phyloP scores from a whole-genome alignment of 1,284 basidiomycete species.

The Pseudozyma flocculosa region DNA sequence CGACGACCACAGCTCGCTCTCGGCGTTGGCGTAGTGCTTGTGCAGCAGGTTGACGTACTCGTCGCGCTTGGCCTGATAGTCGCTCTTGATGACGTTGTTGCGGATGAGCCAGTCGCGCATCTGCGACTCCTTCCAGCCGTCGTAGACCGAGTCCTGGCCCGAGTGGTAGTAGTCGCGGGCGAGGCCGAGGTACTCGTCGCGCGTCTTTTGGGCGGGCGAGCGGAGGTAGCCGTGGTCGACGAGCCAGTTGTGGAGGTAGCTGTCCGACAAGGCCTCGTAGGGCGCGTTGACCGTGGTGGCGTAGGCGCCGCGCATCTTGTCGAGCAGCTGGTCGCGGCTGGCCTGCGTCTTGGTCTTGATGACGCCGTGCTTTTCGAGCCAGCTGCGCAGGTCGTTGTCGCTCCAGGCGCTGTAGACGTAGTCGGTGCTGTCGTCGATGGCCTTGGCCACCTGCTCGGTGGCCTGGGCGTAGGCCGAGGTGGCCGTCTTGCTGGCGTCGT shows the following conservation, averaged over 20 bases:
- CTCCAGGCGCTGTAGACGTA: constrained; percentile 55
- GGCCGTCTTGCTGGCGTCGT: constrained; percentile 37
- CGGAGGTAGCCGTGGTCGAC: constrained; percentile 50
- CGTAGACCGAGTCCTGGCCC: constrained; percentile 44
- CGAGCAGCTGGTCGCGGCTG: constrained; percentile 46
- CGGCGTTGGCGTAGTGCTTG: constrained; percentile 41
- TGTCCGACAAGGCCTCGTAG: constrained; percentile 50
- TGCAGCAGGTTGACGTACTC: constrained; percentile 36
- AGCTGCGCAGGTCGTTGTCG: constrained; percentile 44
- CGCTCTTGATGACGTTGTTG: constrained; percentile 46
- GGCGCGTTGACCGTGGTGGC: constrained; percentile 43
- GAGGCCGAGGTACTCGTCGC: constrained; percentile 45
- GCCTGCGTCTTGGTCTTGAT: constrained; percentile 46
- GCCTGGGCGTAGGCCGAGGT: constrained; percentile 40
- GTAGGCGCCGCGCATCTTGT: constrained; percentile 42
- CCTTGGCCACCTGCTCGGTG: constrained; percentile 15
- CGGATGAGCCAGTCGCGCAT: constrained; percentile 48
- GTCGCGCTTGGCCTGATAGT: constrained; percentile 44
- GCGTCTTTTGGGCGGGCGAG: constrained; percentile 42
- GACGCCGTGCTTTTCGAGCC: constrained; percentile 42
- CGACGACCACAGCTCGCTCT: constrained; percentile 37
- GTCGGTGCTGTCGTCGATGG: constrained; percentile 50
- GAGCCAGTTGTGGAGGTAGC: constrained; percentile 56
- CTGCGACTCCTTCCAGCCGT: constrained; percentile 50
- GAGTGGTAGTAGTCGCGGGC: constrained; percentile 53